A percentile compares a stretch with the other conserved stretches of the same genome.
phyloP scores from a whole-genome alignment of 2,329 filamentous ascomycete genomes.

The Pyrenochaeta sp. region DNA sequence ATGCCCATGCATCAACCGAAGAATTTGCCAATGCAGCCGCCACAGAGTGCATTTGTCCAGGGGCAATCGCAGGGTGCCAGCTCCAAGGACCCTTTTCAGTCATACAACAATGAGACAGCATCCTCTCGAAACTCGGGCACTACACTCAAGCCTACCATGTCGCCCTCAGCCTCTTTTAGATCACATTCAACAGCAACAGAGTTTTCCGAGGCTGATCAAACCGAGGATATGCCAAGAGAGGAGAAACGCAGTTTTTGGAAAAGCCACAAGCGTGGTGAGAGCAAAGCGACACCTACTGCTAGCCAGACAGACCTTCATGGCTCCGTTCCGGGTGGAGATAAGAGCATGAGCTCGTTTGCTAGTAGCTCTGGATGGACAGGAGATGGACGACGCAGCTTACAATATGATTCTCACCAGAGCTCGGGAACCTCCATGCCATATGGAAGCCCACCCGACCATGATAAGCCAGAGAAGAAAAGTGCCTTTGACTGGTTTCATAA shows the following conservation, averaged over 20 bases:
- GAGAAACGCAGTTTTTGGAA: conserved; percentile 76
- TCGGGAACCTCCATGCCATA: conserved; percentile 42
- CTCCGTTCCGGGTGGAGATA: conserved; percentile 46
- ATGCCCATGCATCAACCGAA: too few species aligned
- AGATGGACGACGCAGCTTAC: conserved; percentile 39
- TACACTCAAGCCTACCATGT: conserved; percentile 71
- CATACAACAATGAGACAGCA: conserved; percentile 43
- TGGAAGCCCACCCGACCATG: conserved; percentile 37
- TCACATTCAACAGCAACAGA: conserved; percentile 76
- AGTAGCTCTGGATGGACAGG: conserved; percentile 41
- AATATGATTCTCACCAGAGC: conserved; percentile 39
- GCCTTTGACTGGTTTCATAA: conserved; percentile 71
- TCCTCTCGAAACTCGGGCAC: conserved; percentile 56
- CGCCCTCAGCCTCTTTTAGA: conserved; percentile 78
- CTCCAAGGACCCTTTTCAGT: conserved; percentile 35
- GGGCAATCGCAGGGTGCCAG: conserved; percentile 33
- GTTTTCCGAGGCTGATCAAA: conserved; percentile 78
- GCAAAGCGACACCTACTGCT: conserved; percentile 44
- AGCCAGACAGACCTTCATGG: conserved; percentile 47
- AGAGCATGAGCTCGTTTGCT: conserved; percentile 50
- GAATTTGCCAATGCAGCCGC: conserved; percentile 45
- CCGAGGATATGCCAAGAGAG: conserved; percentile 63
- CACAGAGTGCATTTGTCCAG: conserved; percentile 36
- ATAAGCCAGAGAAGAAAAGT: conserved; percentile 62
- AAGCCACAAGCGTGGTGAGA: conserved; percentile 59